Evolutionary conservation across 345 rosid species (phyloP).

Genomic region (Eucalyptus curtisii): DNA sequence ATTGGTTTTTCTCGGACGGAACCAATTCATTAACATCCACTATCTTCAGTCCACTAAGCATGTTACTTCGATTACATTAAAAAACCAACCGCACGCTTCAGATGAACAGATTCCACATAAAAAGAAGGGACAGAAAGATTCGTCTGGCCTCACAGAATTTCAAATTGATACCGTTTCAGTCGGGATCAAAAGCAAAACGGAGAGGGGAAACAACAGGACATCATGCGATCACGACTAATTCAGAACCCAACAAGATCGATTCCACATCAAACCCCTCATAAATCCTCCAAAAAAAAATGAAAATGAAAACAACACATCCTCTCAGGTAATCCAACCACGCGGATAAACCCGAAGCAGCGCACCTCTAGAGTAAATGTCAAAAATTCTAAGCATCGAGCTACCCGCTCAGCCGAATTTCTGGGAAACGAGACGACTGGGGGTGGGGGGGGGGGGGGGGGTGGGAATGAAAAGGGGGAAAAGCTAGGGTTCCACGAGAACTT

Average conservation of each 20-base stretch:
- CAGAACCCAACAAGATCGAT: background rate
- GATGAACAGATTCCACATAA: background rate
- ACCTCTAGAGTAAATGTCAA: background rate
- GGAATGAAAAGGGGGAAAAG: background rate
- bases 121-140: background rate
- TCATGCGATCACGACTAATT: background rate
- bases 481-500: background rate
- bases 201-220: background rate
- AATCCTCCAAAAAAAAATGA: background rate
- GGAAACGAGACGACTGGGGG: background rate
- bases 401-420: background rate
- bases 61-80: background rate
- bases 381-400: background rate
- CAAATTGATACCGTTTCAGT: background rate
- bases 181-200: background rate
- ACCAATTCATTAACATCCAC: background rate
- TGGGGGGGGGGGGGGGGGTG: too few species aligned
- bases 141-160: background rate
- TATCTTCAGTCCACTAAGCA: background rate
- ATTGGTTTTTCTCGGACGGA: background rate
- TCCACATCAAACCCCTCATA: background rate
- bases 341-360: background rate
- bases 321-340: background rate
- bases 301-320: background rate
- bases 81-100: background rate